Evolutionary conservation across 2,329 filamentous ascomycete species (phyloP).

Genomic region (Alternaria consortialis): DNA sequence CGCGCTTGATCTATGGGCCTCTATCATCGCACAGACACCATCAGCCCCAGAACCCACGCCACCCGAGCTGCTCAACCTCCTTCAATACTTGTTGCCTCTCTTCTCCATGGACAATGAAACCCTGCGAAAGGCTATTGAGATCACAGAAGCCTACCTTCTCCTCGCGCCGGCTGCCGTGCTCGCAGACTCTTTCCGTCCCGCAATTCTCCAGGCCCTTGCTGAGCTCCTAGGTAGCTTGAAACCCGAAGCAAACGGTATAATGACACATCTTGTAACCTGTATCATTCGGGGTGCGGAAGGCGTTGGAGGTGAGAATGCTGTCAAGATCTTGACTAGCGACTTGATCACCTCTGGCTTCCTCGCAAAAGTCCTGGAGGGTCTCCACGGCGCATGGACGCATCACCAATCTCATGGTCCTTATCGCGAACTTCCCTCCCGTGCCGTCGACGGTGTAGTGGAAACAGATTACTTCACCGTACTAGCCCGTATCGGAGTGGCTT

Average conservation of each 20-base stretch:
- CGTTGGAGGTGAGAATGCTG: slow-evolving; percentile 60
- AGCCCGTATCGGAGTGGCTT: slow-evolving; percentile 77
- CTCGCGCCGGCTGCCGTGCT: slow-evolving; percentile 59
- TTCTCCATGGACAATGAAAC: slow-evolving; percentile 60
- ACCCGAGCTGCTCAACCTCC: slow-evolving; percentile 53
- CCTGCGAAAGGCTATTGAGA: slow-evolving; percentile 59
- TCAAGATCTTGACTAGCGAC: slow-evolving; percentile 61
- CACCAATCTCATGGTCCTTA: slow-evolving; percentile 83
- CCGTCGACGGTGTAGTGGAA: slow-evolving; percentile 77
- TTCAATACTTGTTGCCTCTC: slow-evolving; percentile 57
- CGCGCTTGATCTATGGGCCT: slow-evolving; percentile 86
- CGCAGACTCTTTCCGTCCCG: slow-evolving; percentile 51
- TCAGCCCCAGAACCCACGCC: slow-evolving; percentile 53
- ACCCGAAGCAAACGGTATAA: slow-evolving; percentile 58
- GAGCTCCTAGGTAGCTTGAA: slow-evolving; percentile 58
- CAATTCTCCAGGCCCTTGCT: slow-evolving; percentile 52
- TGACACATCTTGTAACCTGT: slow-evolving; percentile 58
- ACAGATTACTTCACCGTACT: slow-evolving; percentile 87
- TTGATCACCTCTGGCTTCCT: slow-evolving; percentile 68
- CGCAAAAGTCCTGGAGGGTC: slow-evolving; percentile 60
- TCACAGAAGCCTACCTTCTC: slow-evolving; percentile 60
- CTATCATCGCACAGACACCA: slow-evolving; percentile 71
- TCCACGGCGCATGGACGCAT: slow-evolving; percentile 58
- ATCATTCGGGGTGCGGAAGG: slow-evolving; percentile 61
- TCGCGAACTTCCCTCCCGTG: slow-evolving; percentile 67